These are phyloP conservation scores for Sphaerostilbella broomeana DNA, from an alignment of 2,329 filamentous ascomycete genomes.

Conservation along the genomic window DNA sequence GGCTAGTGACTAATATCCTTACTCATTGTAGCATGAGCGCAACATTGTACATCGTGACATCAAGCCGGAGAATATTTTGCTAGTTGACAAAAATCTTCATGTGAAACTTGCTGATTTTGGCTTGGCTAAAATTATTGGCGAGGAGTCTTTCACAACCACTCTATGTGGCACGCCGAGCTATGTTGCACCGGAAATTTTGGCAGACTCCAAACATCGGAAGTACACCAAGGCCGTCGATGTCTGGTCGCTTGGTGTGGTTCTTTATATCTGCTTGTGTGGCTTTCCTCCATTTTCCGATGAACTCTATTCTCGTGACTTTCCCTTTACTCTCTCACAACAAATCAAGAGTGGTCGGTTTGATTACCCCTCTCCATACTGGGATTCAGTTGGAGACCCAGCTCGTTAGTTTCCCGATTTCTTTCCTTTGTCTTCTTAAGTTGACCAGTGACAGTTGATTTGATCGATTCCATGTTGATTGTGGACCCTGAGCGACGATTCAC, in stretches of 20 bases:
- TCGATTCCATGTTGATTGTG: constrained; percentile 90
- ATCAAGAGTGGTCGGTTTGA: constrained; percentile 86
- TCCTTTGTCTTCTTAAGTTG: background rate
- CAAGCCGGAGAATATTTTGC: constrained; percentile 91
- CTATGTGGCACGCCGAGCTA: constrained; percentile 96
- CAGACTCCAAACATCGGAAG: constrained; percentile 70
- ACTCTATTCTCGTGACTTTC: constrained; percentile 71
- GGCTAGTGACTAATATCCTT: background rate
- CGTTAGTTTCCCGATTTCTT: constrained; percentile 35
- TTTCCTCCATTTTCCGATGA: constrained; percentile 98
- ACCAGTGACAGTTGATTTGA: constrained; percentile 62
- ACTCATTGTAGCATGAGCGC: constrained; percentile 70
- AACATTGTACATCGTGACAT: constrained; percentile 97
- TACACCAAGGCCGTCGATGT: constrained; percentile 95
- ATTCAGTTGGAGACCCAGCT: constrained; percentile 57
- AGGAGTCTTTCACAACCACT: constrained; percentile 96
- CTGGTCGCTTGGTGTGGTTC: constrained; percentile 94
- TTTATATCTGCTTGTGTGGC: constrained; percentile 95
- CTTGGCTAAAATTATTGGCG: constrained; percentile 95
- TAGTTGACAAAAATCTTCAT: constrained; percentile 75
- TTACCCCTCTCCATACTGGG: constrained; percentile 93
- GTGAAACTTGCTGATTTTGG: constrained; percentile 96
- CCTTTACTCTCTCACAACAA: constrained; percentile 80
- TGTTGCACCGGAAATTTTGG: constrained; percentile 90
- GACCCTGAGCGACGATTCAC: constrained; percentile 77